These are phyloP conservation scores for Psilocybe subaeruginosa DNA, from an alignment of 768 basidiomycete species.

Conservation along the genomic window DNA sequence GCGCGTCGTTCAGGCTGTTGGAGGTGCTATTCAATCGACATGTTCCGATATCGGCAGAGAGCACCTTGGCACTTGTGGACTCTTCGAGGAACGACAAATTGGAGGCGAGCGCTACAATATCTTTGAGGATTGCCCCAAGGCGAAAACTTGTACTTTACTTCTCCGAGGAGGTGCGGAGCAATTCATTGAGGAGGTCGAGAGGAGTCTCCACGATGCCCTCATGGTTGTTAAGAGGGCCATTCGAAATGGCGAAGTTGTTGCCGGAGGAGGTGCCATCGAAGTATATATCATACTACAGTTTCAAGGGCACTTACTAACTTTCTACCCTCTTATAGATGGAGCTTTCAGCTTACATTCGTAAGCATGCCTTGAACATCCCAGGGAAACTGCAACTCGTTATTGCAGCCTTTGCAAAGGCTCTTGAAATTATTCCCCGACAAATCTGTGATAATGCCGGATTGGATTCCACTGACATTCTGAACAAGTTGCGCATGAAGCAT, in stretches of 20 bases:
- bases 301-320: background rate
- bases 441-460: slow-evolving; percentile 98
- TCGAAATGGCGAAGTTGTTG: slow-evolving; percentile 94
- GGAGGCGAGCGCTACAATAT: slow-evolving; percentile 97
- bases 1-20: slow-evolving; percentile 94
- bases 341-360: slow-evolving; percentile 90
- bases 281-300: slow-evolving; percentile 40
- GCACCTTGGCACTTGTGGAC: slow-evolving; percentile 92
- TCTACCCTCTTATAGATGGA: slow-evolving; percentile 75
- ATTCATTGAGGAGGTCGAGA: slow-evolving; percentile 97
- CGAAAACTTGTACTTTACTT: slow-evolving; percentile 94
- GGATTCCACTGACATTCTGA: slow-evolving; percentile 96
- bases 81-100: slow-evolving; percentile 93
- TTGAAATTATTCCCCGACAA: slow-evolving; percentile 97
- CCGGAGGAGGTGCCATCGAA: slow-evolving; percentile 97
- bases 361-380: slow-evolving; percentile 88
- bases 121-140: slow-evolving; percentile 90
- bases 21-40: slow-evolving; percentile 93
- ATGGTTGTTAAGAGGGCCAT: slow-evolving; percentile 99
- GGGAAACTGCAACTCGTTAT: slow-evolving; percentile 96
- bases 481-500: slow-evolving; percentile 97
- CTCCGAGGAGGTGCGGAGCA: slow-evolving; percentile 97
- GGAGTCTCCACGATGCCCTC: slow-evolving; percentile 96
- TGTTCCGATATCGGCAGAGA: slow-evolving; percentile 90
- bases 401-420: slow-evolving; percentile 93